Percentiles rank a stretch among this genome's conserved stretches.
Evolutionary conservation across 2,329 filamentous ascomycete species (phyloP).

Genomic region (Fusarium siculi): DNA sequence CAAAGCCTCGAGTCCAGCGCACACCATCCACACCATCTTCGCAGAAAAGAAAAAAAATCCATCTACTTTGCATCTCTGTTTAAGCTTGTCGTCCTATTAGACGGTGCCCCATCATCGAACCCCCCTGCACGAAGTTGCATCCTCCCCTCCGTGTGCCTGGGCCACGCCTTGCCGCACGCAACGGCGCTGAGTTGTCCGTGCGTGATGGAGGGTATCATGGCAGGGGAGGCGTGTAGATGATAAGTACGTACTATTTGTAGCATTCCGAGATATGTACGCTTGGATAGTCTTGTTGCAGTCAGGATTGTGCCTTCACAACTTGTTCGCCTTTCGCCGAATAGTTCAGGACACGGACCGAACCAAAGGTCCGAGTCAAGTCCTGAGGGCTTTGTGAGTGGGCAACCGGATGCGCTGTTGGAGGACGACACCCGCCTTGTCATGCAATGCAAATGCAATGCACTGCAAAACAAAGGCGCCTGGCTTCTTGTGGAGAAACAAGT

Average conservation of each 20-base stretch:
- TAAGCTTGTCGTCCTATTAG: slow-evolving; percentile 49
- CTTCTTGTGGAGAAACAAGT: slow-evolving; percentile 28
- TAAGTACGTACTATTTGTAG: slow-evolving; percentile 6
- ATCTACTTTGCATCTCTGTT: slow-evolving; percentile 31
- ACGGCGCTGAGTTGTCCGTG: slow-evolving; percentile 48
- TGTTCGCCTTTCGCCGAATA: slow-evolving; percentile 12
- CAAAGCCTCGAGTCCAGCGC: slow-evolving; percentile 22
- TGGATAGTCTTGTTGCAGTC: slow-evolving; percentile 26
- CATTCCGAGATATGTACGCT: slow-evolving; percentile 29
- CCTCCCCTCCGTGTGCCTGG: slow-evolving; percentile 38
- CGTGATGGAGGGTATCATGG: slow-evolving; percentile 45
- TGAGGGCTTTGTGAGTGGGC: slow-evolving; percentile 21
- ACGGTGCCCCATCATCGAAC: slow-evolving; percentile 57
- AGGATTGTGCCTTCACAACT: slow-evolving; percentile 12
- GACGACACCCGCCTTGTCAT: slow-evolving; percentile 33
- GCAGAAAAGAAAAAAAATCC: slow-evolving; percentile 8
- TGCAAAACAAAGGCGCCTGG: slow-evolving; percentile 22
- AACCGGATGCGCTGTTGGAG: slow-evolving; percentile 27
- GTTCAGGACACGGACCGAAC: background rate
- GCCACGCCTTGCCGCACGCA: slow-evolving; percentile 37
- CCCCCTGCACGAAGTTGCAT: slow-evolving; percentile 35
- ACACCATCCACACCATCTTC: slow-evolving; percentile 34
- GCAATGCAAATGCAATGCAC: slow-evolving; percentile 38
- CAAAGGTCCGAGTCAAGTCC: background rate
- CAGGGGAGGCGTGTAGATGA: slow-evolving; percentile 33